Percentiles rank a stretch among this genome's conserved stretches.
Evolutionary conservation across 441 rosid species (phyloP).

Genomic region (Biscutella laevigata): DNA sequence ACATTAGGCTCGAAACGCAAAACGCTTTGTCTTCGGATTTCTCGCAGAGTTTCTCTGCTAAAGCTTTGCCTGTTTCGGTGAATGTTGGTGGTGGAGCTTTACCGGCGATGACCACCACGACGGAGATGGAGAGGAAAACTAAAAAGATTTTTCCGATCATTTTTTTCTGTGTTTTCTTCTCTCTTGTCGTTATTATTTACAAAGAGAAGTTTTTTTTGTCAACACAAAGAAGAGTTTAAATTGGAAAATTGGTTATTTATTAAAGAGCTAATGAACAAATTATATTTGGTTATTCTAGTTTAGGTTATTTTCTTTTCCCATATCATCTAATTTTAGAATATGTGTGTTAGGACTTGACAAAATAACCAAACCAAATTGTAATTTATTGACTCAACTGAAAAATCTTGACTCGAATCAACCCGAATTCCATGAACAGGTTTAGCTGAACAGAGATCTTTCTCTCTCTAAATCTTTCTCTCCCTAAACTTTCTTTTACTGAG

Average conservation of each 20-base stretch:
- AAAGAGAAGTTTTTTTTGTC: no score
- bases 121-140: conserved; percentile 31
- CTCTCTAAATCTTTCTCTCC: no score
- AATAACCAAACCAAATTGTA: no score
- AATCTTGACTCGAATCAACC: no score
- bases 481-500: no score
- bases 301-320: no score
- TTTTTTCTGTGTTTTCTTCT: neutral
- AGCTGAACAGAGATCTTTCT: no score
- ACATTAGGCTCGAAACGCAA: conserved; percentile 22
- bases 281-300: conserved; percentile 19
- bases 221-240: neutral
- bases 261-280: neutral
- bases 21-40: conserved; percentile 26
- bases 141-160: conserved; percentile 34
- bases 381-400: no score
- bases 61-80: conserved; percentile 27
- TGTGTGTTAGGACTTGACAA: no score
- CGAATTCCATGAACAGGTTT: no score
- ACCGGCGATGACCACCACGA: conserved; percentile 26
- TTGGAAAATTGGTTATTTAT: conserved; percentile 8
- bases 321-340: no score
- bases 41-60: conserved; percentile 21
- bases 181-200: neutral
- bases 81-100: conserved; percentile 30